Evolutionary conservation across 192 early-diverging fungal genomes (phyloP).

Genomic region (Allomyces macrogynus): DNA sequence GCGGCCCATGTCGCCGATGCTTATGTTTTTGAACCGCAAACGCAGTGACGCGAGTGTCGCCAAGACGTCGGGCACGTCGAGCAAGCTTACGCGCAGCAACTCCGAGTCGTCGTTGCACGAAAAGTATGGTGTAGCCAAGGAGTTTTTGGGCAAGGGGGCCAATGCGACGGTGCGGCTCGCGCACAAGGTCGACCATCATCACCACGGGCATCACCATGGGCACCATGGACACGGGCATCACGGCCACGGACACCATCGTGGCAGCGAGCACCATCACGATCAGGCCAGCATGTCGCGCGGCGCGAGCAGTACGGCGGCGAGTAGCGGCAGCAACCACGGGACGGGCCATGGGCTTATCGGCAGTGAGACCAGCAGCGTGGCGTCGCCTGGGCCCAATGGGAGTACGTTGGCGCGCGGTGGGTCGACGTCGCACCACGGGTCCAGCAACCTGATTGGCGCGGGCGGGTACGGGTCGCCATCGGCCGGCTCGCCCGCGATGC

Average conservation of each 20-base stretch:
- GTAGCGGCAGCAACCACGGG: too few relatives aligned
- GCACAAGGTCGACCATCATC: not conserved
- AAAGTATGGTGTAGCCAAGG: slow-evolving; percentile 22
- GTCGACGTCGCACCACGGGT: not conserved
- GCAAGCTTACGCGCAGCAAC: slow-evolving; percentile 4
- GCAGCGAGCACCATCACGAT: not conserved
- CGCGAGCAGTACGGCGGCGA: too few relatives aligned
- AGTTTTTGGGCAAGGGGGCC: slow-evolving; percentile 26
- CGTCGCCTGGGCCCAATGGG: not conserved
- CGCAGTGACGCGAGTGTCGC: not conserved
- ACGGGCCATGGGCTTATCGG: too few relatives aligned
- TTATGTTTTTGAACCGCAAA: not conserved
- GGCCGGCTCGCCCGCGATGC: too few relatives aligned
- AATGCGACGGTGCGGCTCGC: slow-evolving; percentile 20
- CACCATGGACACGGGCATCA: not conserved
- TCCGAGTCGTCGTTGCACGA: slow-evolving; percentile 23
- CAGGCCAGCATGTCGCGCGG: not conserved
- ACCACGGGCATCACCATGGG: too few relatives aligned
- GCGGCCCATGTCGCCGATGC: not conserved
- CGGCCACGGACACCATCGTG: not conserved
- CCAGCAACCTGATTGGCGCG: too few relatives aligned
- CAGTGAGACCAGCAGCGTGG: too few relatives aligned
- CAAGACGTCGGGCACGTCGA: not conserved
- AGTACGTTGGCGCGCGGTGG: not conserved
- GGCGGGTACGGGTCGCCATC: too few relatives aligned